Percentiles rank a stretch among this genome's conserved stretches.
Evolutionary conservation across 179 eudicot genomes (phyloP).

Genomic region (Sideroxylon spinosum): DNA sequence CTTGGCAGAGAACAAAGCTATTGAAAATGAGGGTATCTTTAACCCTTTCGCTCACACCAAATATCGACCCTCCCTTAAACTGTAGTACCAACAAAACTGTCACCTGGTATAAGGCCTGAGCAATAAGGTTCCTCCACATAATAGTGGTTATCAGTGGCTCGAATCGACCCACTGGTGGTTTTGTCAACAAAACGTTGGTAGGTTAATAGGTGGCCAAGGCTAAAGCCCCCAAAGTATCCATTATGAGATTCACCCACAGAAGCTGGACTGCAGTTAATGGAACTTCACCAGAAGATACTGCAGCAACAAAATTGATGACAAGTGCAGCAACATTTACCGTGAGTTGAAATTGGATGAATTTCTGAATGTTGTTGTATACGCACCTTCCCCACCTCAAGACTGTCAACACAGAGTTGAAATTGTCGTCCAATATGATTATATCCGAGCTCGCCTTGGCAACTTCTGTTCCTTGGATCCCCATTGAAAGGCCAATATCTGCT

Average conservation of each 20-base stretch:
- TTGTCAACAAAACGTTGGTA: slow-evolving; percentile 34
- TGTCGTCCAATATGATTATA: slow-evolving; percentile 40
- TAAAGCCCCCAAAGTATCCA: slow-evolving; percentile 48
- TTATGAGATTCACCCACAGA: slow-evolving; percentile 47
- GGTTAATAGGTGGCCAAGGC: slow-evolving; percentile 44
- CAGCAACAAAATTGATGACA: slow-evolving; percentile 67
- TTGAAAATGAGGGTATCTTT: slow-evolving; percentile 71
- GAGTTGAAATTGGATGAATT: slow-evolving; percentile 77
- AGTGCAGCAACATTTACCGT: slow-evolving; percentile 81
- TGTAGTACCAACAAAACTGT: slow-evolving; percentile 34
- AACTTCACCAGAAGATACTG: slow-evolving; percentile 75
- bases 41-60: slow-evolving; percentile 32
- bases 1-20: slow-evolving; percentile 73
- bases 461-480: slow-evolving; percentile 48
- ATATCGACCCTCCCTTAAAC: slow-evolving; percentile 35
- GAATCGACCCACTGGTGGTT: slow-evolving; percentile 34
- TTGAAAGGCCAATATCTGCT: slow-evolving; percentile 47
- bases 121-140: slow-evolving; percentile 46
- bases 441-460: slow-evolving; percentile 47
- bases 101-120: slow-evolving; percentile 41
- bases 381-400: slow-evolving; percentile 60
- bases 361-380: slow-evolving; percentile 75
- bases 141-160: slow-evolving; percentile 41
- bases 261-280: slow-evolving; percentile 73
- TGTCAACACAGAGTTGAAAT: slow-evolving; percentile 42